These are phyloP conservation scores for Holtermanniella nyarrowii DNA, from an alignment of 768 basidiomycete genomes.

Conservation along the genomic window DNA sequence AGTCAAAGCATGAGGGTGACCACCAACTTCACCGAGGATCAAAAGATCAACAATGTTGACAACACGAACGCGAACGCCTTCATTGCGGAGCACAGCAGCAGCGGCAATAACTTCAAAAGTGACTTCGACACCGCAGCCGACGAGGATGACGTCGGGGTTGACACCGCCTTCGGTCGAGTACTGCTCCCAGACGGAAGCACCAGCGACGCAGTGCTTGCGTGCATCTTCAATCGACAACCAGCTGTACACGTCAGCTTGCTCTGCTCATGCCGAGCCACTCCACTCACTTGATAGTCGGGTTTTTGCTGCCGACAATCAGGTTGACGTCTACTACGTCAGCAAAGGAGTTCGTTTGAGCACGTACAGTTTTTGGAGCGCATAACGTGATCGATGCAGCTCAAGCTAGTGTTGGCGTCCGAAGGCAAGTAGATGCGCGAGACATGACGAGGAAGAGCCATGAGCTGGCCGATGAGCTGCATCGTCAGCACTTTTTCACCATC, in stretches of 20 bases:
- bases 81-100: conserved; percentile 62
- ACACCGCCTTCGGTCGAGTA: conserved; percentile 59
- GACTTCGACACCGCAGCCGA: conserved; percentile 74
- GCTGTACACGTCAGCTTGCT: conserved; percentile 49
- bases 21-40: conserved; percentile 59
- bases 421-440: conserved; percentile 49
- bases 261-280: conserved; percentile 1
- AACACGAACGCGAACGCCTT: conserved; percentile 63
- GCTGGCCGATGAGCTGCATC: conserved; percentile 67
- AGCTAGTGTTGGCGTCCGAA: conserved; percentile 79
- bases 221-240: conserved; percentile 64
- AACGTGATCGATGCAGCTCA: conserved; percentile 75
- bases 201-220: conserved; percentile 65
- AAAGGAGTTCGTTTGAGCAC: neutral
- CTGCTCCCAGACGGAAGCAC: conserved; percentile 77
- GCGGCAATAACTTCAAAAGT: conserved; percentile 85
- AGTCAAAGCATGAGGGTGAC: conserved; percentile 40
- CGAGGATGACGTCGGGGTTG: conserved; percentile 53
- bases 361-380: conserved; percentile 68
- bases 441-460: conserved; percentile 61
- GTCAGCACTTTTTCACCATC: neutral
- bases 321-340: conserved; percentile 24
- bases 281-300: conserved; percentile 38
- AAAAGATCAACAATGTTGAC: conserved; percentile 85
- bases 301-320: conserved; percentile 75